Conservation (phyloP, 441 rosid species). For the Populus hybrid region DNA sequence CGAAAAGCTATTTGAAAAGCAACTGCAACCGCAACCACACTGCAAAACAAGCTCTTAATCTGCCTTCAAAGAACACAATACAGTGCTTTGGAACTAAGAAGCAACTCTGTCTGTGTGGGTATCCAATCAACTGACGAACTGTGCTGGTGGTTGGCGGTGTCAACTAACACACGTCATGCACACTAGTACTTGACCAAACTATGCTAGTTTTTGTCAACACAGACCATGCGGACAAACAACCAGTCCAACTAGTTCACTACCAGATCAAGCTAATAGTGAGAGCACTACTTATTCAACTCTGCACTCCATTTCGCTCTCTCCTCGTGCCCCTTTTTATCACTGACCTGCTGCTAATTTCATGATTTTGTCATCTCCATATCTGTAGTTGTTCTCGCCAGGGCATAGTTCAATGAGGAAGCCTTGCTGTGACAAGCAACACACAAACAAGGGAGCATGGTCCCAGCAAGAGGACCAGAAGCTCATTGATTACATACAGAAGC, state of each 20-base stretch:
- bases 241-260: background rate
- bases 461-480: conserved; percentile 55
- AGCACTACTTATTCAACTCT: background rate
- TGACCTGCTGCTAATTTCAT: background rate
- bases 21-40: too few species aligned
- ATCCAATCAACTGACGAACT: background rate
- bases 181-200: background rate
- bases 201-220: background rate
- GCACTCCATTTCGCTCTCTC: background rate
- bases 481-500: conserved; percentile 39
- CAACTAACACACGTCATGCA: background rate
- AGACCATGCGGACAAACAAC: background rate
- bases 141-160: background rate
- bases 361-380: background rate
- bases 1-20: too few species aligned
- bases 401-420: conserved; percentile 41
- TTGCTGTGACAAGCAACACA: conserved; percentile 48
- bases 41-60: too few species aligned
- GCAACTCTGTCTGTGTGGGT: background rate
- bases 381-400: background rate
- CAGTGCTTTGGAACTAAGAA: too few species aligned
- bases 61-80: too few species aligned
- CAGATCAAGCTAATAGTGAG: background rate
- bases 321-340: background rate
- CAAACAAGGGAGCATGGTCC: conserved; percentile 52